Base-by-base conservation (phyloP, 2,329 filamentous ascomycete genomes). In the Colletotrichum karsti region DNA sequence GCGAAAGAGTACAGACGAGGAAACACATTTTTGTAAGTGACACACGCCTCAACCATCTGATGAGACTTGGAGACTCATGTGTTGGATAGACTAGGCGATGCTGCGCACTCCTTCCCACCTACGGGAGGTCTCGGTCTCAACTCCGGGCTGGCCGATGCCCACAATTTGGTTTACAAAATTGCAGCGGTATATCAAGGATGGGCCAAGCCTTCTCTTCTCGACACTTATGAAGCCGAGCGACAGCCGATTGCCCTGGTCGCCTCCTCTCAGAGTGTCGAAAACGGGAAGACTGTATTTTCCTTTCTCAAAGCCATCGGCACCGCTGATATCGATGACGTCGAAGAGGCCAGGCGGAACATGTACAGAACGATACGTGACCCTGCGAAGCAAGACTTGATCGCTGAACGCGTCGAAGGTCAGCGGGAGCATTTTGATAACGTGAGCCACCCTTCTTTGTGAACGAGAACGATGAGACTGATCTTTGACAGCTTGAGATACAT, bases 401-500 rank as follows among this genome's bases (percentile, higher is more conserved):
- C 73, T 7, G 54, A 73, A 15, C 75, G 75, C 6, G 76, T 83
- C 8, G 76, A 81, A 57, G 73, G 73, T 0, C 79, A 83, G 67
- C 66, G 77, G 28, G 79, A 83, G 33, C 81, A 83, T 63, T 83
- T 83, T 56, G 79, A 82, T 58, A 82, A 82, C 53, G 73, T 74
- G 28, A 54, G 70, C 62, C 5, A 8, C 3, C 4, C 3, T 5
- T 8, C 12, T 15, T 0, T 22, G 1, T 6, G 18, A 24, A n/a
- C 12, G n/a, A 9, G 10, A 2, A 24, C 7, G 9, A 3, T 20
- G 54, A 57, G 4, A 5, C 28, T 18, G 7, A 39, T 15, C 1
- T 3, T 3, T 5, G 13, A 10, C 5, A 74, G 73, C 76, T 82
- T 7, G 79, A 78, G 37, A 73, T 84, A 7, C 82, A 84, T 54